These are phyloP conservation scores for Candida koratica DNA, from an alignment of 805 yeast species.

Conservation along the genomic window DNA sequence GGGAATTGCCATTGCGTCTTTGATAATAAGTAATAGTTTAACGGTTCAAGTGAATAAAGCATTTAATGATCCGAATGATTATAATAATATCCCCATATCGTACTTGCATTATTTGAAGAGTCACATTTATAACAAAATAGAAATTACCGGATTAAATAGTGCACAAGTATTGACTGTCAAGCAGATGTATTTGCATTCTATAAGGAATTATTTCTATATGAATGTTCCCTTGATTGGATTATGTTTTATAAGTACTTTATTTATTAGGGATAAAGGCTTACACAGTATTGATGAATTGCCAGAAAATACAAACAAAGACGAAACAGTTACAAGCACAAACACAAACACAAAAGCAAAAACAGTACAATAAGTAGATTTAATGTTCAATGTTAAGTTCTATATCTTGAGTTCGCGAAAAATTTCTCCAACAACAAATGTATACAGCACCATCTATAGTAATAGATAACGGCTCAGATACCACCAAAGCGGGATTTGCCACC, in stretches of 20 bases:
- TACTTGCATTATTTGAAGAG: slow-evolving; percentile 20
- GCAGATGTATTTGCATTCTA: slow-evolving; percentile 25
- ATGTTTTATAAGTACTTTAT: slow-evolving; percentile 28
- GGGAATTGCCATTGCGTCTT: slow-evolving; percentile 29
- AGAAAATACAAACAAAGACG: slow-evolving; percentile 1
- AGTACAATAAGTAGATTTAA: too few relatives aligned
- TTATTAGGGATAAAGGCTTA: slow-evolving; percentile 39
- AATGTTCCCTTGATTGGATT: slow-evolving; percentile 32
- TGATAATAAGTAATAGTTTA: slow-evolving; percentile 26
- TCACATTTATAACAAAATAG: slow-evolving; percentile 28
- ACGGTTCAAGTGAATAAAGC: slow-evolving; percentile 18
- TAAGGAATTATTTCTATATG: slow-evolving; percentile 30
- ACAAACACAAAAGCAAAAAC: too few relatives aligned
- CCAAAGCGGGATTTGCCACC: slow-evolving; percentile 68
- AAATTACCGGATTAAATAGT: slow-evolving; percentile 19
- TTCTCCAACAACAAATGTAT: slow-evolving; percentile 18
- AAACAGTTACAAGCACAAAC: too few relatives aligned
- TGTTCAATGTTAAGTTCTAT: not conserved
- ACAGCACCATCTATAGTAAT: slow-evolving; percentile 59
- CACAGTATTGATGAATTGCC: slow-evolving; percentile 30
- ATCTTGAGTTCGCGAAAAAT: slow-evolving; percentile 1
- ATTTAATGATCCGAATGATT: slow-evolving; percentile 5
- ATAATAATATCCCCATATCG: slow-evolving; percentile 10
- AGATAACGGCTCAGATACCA: slow-evolving; percentile 61
- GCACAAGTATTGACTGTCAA: slow-evolving; percentile 19